A percentile compares a stretch with the other conserved stretches of the same genome.
These are phyloP conservation scores for Quercus phellos DNA, from an alignment of 331 rosid genomes.

Conservation along the genomic window DNA sequence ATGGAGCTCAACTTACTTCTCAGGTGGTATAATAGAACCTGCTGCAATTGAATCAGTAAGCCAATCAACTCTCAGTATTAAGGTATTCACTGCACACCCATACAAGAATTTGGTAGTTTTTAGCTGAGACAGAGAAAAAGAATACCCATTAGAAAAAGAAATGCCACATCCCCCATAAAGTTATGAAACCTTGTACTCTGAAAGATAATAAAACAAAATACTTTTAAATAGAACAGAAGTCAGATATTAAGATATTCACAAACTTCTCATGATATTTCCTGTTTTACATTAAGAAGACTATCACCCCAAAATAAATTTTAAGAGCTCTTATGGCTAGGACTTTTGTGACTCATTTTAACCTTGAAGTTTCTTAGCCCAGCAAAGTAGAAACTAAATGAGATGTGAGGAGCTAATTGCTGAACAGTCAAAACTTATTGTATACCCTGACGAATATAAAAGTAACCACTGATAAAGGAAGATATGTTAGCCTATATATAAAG, in stretches of 20 bases:
- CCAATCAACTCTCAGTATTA: slow-evolving; percentile 70
- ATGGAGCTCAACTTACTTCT: slow-evolving; percentile 53
- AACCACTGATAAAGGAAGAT: neutral
- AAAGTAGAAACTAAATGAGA: neutral
- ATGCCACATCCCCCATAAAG: neutral
- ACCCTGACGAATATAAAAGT: neutral
- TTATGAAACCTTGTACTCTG: neutral
- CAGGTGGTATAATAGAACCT: slow-evolving; percentile 53
- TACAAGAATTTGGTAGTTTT: slow-evolving; percentile 76
- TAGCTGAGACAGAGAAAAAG: slow-evolving; percentile 55
- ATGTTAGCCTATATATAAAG: neutral
- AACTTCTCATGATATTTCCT: neutral
- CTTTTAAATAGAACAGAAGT: neutral
- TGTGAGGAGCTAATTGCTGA: neutral
- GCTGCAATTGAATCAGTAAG: slow-evolving; percentile 61
- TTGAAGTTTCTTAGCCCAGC: neutral
- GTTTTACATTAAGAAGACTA: neutral
- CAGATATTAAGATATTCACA: neutral
- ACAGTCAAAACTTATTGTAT: neutral
- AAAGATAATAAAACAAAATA: neutral
- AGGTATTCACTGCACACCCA: slow-evolving; percentile 81
- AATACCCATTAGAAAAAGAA: slow-evolving; percentile 18
- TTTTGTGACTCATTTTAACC: neutral
- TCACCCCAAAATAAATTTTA: neutral
- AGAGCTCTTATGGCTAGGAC: neutral